Conservation (phyloP, 23 red algal genomes). For the Gracilaria caudata region DNA sequence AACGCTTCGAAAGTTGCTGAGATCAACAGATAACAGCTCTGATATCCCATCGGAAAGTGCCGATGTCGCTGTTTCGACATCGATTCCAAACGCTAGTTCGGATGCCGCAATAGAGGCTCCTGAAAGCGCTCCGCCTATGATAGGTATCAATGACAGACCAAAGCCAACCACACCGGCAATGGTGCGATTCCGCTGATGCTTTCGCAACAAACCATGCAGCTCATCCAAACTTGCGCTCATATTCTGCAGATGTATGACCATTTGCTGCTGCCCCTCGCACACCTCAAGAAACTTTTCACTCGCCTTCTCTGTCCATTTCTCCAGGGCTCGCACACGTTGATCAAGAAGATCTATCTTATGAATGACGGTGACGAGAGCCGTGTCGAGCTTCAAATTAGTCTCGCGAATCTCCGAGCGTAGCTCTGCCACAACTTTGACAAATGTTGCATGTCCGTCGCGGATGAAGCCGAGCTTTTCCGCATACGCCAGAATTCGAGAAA, state of each 20-base stretch:
- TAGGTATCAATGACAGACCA: neutral
- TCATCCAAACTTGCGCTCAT: neutral
- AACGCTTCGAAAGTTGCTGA: neutral
- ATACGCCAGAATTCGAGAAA: neutral
- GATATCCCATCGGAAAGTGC: neutral
- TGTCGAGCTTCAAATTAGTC: neutral
- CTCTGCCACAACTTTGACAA: constrained; percentile 11
- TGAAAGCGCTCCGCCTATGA: neutral
- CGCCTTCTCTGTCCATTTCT: neutral
- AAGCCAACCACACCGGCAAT: neutral
- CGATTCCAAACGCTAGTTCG: neutral
- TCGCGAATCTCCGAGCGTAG: neutral
- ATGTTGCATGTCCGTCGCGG: neutral
- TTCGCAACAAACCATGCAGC: neutral
- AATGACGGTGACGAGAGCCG: neutral
- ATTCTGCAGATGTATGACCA: neutral
- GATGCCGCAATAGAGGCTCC: neutral
- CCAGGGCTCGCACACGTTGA: neutral
- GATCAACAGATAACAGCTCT: neutral
- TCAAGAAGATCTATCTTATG: neutral
- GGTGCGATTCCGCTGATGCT: neutral
- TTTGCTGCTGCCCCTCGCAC: neutral
- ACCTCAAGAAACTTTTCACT: neutral
- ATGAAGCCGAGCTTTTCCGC: constrained; percentile 25
- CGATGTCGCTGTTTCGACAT: neutral